These are phyloP conservation scores for Sphenostylis stenocarpa DNA, from an alignment of 306 rosid species.

Conservation along the genomic window DNA sequence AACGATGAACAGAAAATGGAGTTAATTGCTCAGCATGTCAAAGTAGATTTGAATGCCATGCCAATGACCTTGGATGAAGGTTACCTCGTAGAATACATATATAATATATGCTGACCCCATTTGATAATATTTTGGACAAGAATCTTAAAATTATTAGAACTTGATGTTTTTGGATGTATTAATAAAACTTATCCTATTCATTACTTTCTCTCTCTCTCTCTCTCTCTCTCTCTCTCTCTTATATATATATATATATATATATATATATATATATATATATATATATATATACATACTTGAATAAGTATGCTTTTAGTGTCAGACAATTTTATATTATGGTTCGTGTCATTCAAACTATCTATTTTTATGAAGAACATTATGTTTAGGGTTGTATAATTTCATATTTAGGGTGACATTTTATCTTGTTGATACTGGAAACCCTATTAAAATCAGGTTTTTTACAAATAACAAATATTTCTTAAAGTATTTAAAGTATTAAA, in stretches of 20 bases:
- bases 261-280: too few species aligned
- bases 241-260: too few species aligned
- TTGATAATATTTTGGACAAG: background rate
- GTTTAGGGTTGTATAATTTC: background rate
- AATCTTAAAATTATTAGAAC: background rate
- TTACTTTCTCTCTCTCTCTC: too few species aligned
- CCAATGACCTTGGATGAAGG: background rate
- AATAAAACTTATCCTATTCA: background rate
- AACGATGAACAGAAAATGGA: background rate
- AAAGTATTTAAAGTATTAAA: too few species aligned
- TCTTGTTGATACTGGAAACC: too few species aligned
- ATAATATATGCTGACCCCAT: background rate
- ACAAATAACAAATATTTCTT: too few species aligned
- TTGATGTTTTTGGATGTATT: background rate
- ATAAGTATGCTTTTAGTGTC: background rate
- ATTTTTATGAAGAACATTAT: background rate
- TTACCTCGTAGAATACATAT: background rate
- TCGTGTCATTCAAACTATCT: background rate
- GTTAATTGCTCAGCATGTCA: background rate
- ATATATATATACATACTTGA: background rate
- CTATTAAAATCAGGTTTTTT: too few species aligned
- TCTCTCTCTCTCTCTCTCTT: too few species aligned
- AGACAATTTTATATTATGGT: background rate
- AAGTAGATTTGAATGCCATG: background rate
- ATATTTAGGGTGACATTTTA: background rate